Evolutionary conservation across 225 moss, liverwort and hornwort species (phyloP).

Genomic region (Asterella californica): DNA sequence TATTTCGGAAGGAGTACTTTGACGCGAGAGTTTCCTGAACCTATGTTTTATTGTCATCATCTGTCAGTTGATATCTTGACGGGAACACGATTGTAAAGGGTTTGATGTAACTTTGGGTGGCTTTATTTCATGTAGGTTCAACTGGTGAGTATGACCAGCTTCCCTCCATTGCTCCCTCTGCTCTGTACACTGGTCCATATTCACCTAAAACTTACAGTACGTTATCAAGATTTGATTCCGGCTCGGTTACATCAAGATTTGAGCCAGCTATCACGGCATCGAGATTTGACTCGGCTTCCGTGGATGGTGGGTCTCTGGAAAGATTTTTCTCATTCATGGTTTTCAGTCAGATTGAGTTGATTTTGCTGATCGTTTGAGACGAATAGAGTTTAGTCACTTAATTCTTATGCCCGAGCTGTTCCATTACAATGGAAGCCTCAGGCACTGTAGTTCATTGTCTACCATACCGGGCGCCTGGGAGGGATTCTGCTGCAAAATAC

Average conservation of each 20-base stretch:
- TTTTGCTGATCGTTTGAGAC: neutral
- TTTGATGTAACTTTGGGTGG: neutral
- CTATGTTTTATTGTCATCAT: neutral
- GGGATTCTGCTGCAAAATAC: neutral
- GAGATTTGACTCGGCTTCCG: conserved; percentile 26
- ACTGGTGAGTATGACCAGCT: conserved; percentile 53
- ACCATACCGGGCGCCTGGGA: too few species aligned
- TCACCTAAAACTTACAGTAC: conserved; percentile 29
- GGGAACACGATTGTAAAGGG: neutral
- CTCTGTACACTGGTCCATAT: conserved; percentile 52
- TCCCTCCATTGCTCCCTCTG: conserved; percentile 83
- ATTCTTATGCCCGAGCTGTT: neutral
- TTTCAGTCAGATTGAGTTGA: neutral
- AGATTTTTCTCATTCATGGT: neutral
- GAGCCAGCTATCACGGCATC: conserved; percentile 25
- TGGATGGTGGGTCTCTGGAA: conserved; percentile 16
- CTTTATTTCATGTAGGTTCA: conserved; percentile 45
- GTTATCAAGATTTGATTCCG: conserved; percentile 31
- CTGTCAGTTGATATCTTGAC: neutral
- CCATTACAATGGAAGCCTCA: neutral
- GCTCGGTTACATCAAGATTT: conserved; percentile 27
- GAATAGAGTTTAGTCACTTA: neutral
- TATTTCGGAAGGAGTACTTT: too few species aligned
- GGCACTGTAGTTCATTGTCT: neutral
- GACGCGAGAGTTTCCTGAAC: neutral